Evolutionary conservation across 305 asterid genomes (phyloP).

Genomic region (Fraxinus ornus): DNA sequence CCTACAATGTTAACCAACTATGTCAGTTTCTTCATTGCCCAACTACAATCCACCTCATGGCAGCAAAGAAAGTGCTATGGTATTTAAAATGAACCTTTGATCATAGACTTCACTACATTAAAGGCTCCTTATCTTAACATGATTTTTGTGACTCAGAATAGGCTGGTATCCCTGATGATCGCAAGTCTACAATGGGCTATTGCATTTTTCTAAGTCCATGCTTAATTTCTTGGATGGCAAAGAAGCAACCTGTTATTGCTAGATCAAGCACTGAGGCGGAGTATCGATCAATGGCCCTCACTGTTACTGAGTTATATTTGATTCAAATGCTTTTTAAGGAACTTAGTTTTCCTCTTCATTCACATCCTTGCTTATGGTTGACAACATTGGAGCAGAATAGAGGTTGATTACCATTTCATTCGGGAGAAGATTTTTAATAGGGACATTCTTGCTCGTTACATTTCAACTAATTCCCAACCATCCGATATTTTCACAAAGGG

Average conservation of each 20-base stretch:
- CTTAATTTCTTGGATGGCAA: neutral
- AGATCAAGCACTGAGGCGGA: neutral
- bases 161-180: neutral
- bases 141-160: neutral
- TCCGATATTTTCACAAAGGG: neutral
- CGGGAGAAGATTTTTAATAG: neutral
- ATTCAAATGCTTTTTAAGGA: neutral
- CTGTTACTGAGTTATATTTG: neutral
- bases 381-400: neutral
- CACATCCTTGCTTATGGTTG: neutral
- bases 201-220: neutral
- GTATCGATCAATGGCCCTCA: neutral
- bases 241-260: neutral
- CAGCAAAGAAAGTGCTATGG: neutral
- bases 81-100: neutral
- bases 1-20: neutral
- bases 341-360: neutral
- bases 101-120: neutral
- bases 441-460: neutral
- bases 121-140: neutral
- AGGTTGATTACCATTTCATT: neutral
- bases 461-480: neutral
- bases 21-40: too few relatives aligned
- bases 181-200: neutral
- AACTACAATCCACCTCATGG: too few relatives aligned